A percentile compares a stretch with the other conserved stretches of the same genome.
Conservation (phyloP, 169 alveolate genomes). For the Perkinsus marinus region DNA sequence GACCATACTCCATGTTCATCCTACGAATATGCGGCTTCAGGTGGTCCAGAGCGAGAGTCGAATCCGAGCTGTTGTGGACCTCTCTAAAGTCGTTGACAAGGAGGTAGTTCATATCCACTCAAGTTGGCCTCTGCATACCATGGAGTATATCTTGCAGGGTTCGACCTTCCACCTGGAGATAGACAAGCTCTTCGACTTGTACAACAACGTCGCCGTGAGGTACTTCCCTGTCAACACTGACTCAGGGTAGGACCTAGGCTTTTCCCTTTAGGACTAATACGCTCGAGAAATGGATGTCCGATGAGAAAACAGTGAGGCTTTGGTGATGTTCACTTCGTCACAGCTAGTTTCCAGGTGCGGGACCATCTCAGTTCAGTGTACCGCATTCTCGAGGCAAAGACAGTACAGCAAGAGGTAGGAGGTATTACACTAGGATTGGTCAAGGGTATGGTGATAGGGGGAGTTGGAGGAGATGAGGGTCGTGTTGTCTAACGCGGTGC, state of each 20-base stretch:
- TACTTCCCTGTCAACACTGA: neutral
- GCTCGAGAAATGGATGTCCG: neutral
- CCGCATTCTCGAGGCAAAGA: neutral
- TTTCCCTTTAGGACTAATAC: neutral
- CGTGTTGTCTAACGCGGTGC: neutral
- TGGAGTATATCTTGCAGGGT: neutral
- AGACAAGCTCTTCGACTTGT: neutral
- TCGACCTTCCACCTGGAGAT: neutral
- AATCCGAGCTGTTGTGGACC: neutral
- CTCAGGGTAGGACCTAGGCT: neutral
- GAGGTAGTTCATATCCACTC: neutral
- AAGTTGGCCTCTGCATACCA: neutral
- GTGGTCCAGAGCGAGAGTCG: neutral
- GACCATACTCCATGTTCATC: too few species aligned
- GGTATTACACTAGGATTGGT: neutral
- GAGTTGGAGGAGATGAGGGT: neutral
- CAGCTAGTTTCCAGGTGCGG: neutral
- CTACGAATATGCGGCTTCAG: neutral
- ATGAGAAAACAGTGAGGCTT: neutral
- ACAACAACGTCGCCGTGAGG: neutral
- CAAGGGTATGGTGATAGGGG: neutral
- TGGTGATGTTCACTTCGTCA: neutral
- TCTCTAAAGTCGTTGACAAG: neutral
- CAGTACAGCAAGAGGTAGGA: neutral
- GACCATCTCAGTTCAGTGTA: neutral